Evolutionary conservation across 371 early-diverging fungal species (phyloP), one percentile per base, ranked within the genome.

Genomic region (Mucor indicus): DNA sequence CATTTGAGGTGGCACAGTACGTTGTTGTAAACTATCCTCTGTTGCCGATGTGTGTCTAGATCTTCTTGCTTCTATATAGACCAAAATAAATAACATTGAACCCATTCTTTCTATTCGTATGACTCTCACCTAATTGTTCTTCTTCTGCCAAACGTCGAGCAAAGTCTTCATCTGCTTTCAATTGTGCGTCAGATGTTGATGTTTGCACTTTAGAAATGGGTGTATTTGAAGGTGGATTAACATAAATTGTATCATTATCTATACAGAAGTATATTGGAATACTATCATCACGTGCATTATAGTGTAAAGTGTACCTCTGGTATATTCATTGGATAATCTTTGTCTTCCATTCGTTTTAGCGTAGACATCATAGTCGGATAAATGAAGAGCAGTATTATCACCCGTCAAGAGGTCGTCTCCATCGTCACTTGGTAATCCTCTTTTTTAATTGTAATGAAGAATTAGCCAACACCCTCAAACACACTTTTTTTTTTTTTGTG

Each of bases 311-410:
- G 2, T 43, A 32, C 47, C 39, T 44, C 50, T 30, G 25, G 39
- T 47, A 30, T n/a, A 21, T 2, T 32, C 45, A 19, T 35, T 41
- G 1, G 40, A 37, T n/a, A 48, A 23, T 25, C 38, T 38, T 27
- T 31, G 45, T 22, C 35, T 48, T 3, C 25, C 47, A 20, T 44
- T 42, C 12, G 71, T 75, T 46, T 66, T 53, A 23, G 69, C 58
- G 53, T 75, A 75, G 1, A 75, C 75, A 45, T 75, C 75, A 32
- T 72, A 62, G 25, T 75, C 75, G 5, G 75, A 75, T 25, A 75
- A 53, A 44, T 61, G 67, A 35, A 75, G 51, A n/a, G 75, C 75
- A 9, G 75, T 64, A 49, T 72, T 64, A 48, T 75, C 75, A 16
- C 72, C 72, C 11, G 67, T 57, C 27, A 75, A 57, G 25, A 75